These are phyloP conservation scores for Effrenium voratum DNA, from an alignment of 73 alveolate genomes.

Conservation along the genomic window DNA sequence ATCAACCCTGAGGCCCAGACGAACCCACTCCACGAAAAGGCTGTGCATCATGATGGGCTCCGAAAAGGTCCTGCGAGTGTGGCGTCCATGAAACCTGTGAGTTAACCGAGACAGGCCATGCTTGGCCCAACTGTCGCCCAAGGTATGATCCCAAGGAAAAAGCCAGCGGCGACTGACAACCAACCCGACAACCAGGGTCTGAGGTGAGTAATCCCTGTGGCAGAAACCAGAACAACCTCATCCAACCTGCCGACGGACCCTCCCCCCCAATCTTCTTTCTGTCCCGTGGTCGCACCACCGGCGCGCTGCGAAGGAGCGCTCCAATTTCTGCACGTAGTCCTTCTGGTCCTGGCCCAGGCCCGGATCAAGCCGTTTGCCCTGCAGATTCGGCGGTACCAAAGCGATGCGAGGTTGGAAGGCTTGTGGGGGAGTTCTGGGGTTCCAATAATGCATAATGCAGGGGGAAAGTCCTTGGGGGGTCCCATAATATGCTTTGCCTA, in stretches of 20 bases:
- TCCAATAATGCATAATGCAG: neutral
- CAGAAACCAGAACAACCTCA: too few relatives aligned
- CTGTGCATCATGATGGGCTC: constrained; percentile 91
- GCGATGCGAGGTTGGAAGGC: neutral
- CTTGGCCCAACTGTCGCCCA: too few relatives aligned
- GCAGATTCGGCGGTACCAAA: neutral
- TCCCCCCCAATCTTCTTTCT: neutral
- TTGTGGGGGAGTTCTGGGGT: neutral
- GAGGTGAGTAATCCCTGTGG: too few relatives aligned
- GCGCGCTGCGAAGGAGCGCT: constrained; percentile 90
- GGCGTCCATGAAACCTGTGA: too few relatives aligned
- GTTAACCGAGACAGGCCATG: too few relatives aligned
- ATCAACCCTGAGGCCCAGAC: neutral
- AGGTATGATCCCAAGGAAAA: too few relatives aligned
- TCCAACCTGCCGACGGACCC: too few relatives aligned
- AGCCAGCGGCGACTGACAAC: too few relatives aligned
- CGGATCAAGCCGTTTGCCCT: neutral
- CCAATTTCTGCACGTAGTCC: constrained; percentile 82
- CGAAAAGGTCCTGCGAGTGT: constrained; percentile 67
- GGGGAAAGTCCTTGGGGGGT: too few relatives aligned
- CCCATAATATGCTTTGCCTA: too few relatives aligned
- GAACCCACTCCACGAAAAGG: constrained; percentile 76
- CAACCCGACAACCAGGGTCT: too few relatives aligned
- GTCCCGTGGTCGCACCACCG: constrained; percentile 93
- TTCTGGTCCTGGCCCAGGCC: constrained; percentile 24